Conservation (phyloP, 257 asterid genomes). For the Nicotiana tomentosiformis region DNA sequence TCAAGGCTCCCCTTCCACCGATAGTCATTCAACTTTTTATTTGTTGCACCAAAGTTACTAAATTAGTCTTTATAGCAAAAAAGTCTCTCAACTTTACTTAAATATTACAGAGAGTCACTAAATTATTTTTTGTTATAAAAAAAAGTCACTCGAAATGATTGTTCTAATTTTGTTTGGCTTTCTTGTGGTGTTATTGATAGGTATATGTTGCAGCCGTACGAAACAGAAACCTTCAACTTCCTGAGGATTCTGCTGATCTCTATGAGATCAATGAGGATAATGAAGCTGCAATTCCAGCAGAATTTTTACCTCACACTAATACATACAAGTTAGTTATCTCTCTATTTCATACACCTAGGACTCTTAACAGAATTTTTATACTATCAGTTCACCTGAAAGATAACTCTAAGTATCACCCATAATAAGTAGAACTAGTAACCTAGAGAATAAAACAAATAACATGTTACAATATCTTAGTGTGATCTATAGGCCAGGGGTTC, state of each 20-base stretch:
- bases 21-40: background rate
- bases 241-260: conserved; percentile 36
- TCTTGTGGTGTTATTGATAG: conserved; percentile 20
- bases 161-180: background rate
- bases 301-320: conserved; percentile 47
- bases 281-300: conserved; percentile 36
- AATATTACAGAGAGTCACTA: background rate
- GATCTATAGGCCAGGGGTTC: too few species aligned
- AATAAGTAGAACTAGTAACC: background rate
- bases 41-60: background rate
- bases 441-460: background rate
- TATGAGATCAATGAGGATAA: conserved; percentile 39
- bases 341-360: background rate
- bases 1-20: too few species aligned
- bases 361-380: background rate
- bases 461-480: too few species aligned
- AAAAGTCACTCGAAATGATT: too few species aligned
- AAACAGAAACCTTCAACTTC: conserved; percentile 52
- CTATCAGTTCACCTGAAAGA: background rate
- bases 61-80: too few species aligned
- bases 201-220: conserved; percentile 55
- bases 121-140: too few species aligned
- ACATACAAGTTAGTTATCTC: conserved; percentile 35
- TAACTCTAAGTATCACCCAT: too few species aligned
- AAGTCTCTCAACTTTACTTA: too few species aligned